Base-by-base conservation (phyloP, 108 stramenopile species). In the Schizochytrium sp. region DNA sequence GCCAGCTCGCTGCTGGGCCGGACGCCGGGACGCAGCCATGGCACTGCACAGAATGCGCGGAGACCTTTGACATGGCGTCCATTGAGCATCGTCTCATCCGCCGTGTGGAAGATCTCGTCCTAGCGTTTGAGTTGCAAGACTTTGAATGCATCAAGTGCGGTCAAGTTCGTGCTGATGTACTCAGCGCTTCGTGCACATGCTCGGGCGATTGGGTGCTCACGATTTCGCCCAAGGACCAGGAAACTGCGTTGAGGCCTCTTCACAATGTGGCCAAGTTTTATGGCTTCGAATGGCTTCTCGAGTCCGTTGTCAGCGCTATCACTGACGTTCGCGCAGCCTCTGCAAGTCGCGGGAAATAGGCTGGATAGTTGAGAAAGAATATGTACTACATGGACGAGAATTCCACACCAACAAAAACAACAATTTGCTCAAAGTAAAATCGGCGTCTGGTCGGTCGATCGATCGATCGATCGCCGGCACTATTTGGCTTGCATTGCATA, bases 121-220 rank as follows among this genome's bases (percentile, higher is more conserved):
- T 93, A 29, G 96, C 96, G 59, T 98, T 96, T 90, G 96, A 96
- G 89, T 90, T 97, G 72, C 98, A 99, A 90, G 98, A 99, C 91
- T 72, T 98, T 60, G 96, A 96, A 48, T 97, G 97, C 91, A 88
- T 90, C 43, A 98, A 98, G 91, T 95, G 96, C 19, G 92, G 94
- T 57, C 92, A 92, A 55, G 96, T 97, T 12, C 76, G 76, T 12
- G 76, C 76, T 6, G 28, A 53, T 2, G 76, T 53, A 18, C n/a
- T 83, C 23, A 83, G 76, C 76, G 12, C 45, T 6, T 53, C 48
- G 6, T 83, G 76, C 28, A 6, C 76, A 16, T 83, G 76, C 76
- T 83, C 76, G 6, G 76, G 76, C 3, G 45, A 47, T 3, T 83
- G 76, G 76, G 51, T 12, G 48, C 45, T 83, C 25, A 53, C 51